Percentiles rank a stretch among this genome's conserved stretches.
These are phyloP conservation scores for Paracoccidioides lutzii DNA, from an alignment of 2,329 filamentous ascomycete genomes.

Conservation along the genomic window DNA sequence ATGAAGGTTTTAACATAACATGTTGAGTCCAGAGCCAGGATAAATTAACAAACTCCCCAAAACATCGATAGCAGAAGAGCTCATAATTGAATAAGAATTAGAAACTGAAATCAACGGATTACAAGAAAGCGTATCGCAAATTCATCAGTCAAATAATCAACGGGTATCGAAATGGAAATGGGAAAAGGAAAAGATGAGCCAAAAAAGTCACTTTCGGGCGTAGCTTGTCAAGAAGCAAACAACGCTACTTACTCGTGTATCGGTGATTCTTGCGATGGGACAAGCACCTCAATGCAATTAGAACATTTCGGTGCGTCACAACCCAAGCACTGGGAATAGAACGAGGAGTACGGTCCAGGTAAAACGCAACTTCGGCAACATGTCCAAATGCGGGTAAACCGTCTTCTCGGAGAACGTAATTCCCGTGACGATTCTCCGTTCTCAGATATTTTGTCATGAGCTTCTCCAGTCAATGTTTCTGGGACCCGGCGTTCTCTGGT, in stretches of 20 bases:
- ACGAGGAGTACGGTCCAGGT: constrained; percentile 7
- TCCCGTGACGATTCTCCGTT: not conserved
- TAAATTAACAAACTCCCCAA: not conserved
- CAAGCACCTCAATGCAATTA: constrained; percentile 2
- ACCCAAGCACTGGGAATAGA: constrained; percentile 4
- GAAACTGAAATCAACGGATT: not conserved
- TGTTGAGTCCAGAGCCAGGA: not conserved
- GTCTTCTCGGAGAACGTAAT: not conserved
- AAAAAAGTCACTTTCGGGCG: not conserved
- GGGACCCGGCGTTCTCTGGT: not conserved
- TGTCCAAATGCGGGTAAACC: constrained; percentile 4
- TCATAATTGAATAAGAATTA: not conserved
- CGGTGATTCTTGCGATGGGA: constrained; percentile 1
- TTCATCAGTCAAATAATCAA: not conserved
- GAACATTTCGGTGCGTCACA: constrained; percentile 6
- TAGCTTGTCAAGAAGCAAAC: not conserved
- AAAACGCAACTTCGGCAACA: constrained; percentile 7
- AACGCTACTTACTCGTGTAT: not conserved
- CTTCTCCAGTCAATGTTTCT: not conserved
- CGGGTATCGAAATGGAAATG: not conserved
- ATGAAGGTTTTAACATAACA: not conserved
- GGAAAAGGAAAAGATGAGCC: not conserved
- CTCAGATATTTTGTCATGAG: not conserved
- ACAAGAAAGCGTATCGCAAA: not conserved
- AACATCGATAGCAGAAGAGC: not conserved